A percentile compares a stretch with the other conserved stretches of the same genome.
These are phyloP conservation scores for Ambrosiella beaveri DNA, from an alignment of 2,329 filamentous ascomycete species.

Conservation along the genomic window DNA sequence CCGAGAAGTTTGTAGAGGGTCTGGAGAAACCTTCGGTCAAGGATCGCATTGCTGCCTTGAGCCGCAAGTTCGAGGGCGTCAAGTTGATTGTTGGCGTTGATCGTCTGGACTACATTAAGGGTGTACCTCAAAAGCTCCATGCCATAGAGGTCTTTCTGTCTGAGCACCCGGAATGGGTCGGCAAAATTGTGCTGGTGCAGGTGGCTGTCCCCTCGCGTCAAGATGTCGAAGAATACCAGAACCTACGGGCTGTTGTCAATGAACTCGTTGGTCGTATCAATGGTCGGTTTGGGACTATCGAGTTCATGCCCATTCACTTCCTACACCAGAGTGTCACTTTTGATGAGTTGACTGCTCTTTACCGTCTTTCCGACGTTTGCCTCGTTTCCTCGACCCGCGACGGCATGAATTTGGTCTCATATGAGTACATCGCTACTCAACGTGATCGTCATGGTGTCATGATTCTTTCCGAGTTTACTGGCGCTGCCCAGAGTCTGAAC, in stretches of 20 bases:
- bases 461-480: slow-evolving; percentile 92
- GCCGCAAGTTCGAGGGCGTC: slow-evolving; percentile 84
- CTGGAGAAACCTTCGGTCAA: slow-evolving; percentile 73
- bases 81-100: slow-evolving; percentile 96
- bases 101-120: slow-evolving; percentile 96
- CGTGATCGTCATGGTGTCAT: slow-evolving; percentile 79
- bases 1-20: slow-evolving; percentile 85
- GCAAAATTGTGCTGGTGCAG: slow-evolving; percentile 89
- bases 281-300: slow-evolving; percentile 87
- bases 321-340: slow-evolving; percentile 92
- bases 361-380: slow-evolving; percentile 81
- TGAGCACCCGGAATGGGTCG: slow-evolving; percentile 95
- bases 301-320: slow-evolving; percentile 98
- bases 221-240: slow-evolving; percentile 96
- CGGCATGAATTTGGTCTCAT: slow-evolving; percentile 96
- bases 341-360: slow-evolving; percentile 84
- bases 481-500: slow-evolving; percentile 85
- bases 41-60: slow-evolving; percentile 67
- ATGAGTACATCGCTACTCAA: slow-evolving; percentile 94
- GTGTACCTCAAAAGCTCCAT: slow-evolving; percentile 92
- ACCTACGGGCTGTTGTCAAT: slow-evolving; percentile 85
- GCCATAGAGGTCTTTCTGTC: slow-evolving; percentile 92
- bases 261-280: slow-evolving; percentile 95
- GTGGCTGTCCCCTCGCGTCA: slow-evolving; percentile 88
- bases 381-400: slow-evolving; percentile 91